Evolutionary conservation across 768 basidiomycete genomes (phyloP).

Genomic region (Sarcodon sp.): DNA sequence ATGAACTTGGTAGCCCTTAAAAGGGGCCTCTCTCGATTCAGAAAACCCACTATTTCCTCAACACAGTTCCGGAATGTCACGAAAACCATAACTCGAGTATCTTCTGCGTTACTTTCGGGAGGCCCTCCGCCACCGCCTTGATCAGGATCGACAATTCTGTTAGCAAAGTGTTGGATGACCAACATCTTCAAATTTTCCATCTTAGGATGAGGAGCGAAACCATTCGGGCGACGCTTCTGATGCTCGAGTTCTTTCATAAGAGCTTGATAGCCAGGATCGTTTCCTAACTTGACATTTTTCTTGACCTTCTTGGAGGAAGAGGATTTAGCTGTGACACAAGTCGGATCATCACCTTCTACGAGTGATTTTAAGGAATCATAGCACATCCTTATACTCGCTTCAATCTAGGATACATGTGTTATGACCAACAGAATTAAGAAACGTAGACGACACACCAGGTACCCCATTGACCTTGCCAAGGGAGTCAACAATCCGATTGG

Average conservation of each 20-base stretch:
- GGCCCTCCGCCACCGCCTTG: constrained; percentile 11
- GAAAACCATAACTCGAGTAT: constrained; percentile 87
- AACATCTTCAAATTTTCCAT: constrained; percentile 73
- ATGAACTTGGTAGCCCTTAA: constrained; percentile 80
- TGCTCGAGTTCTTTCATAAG: constrained; percentile 56
- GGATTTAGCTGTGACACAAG: no score
- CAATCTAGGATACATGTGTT: constrained; percentile 36
- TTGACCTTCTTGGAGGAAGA: constrained; percentile 24
- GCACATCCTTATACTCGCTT: constrained; percentile 74
- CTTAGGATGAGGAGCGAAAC: constrained; percentile 75
- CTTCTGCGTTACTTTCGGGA: constrained; percentile 11
- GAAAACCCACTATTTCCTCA: constrained; percentile 74
- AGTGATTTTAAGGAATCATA: constrained; percentile 47
- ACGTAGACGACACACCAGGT: constrained; percentile 46
- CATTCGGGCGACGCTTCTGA: constrained; percentile 32
- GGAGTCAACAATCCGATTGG: constrained; percentile 37
- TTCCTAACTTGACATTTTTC: constrained; percentile 25
- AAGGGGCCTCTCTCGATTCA: constrained; percentile 67
- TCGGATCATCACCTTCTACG: constrained; percentile 17
- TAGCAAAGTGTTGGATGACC: constrained; percentile 68
- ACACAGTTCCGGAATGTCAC: constrained; percentile 84
- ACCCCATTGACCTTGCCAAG: constrained; percentile 77
- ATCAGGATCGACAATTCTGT: constrained; percentile 29
- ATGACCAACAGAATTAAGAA: constrained; percentile 3
- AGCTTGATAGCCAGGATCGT: constrained; percentile 47